Conservation (phyloP, 208 protist species). For the Crithidia fasciculata region DNA sequence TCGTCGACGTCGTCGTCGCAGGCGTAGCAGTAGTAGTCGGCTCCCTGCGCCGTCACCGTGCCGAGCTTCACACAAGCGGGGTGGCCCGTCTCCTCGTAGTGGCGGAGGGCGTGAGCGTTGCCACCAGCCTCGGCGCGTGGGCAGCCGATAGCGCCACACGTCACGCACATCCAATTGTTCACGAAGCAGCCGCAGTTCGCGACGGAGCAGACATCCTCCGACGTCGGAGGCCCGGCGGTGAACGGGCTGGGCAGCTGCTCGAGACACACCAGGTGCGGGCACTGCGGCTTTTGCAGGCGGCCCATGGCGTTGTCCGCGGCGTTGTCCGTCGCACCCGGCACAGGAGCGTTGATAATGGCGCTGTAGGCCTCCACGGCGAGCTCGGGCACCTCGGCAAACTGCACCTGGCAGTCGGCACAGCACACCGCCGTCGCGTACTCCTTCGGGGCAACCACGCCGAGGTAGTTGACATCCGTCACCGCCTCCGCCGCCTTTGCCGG, state of each 20-base stretch:
- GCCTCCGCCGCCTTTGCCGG: slow-evolving; percentile 46
- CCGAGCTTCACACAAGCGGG: slow-evolving; percentile 96
- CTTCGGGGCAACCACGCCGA: slow-evolving; percentile 67
- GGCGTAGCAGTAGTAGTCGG: slow-evolving; percentile 95
- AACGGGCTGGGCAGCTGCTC: slow-evolving; percentile 79
- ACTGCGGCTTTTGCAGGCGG: slow-evolving; percentile 55
- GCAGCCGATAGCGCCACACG: slow-evolving; percentile 93
- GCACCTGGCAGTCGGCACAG: slow-evolving; percentile 55
- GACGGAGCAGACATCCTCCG: slow-evolving; percentile 55
- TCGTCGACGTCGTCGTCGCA: slow-evolving; percentile 96
- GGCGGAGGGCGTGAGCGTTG: slow-evolving; percentile 94
- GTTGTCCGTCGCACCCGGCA: slow-evolving; percentile 62
- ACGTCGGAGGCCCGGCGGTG: slow-evolving; percentile 39
- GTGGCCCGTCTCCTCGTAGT: slow-evolving; percentile 87
- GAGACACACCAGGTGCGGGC: slow-evolving; percentile 80
- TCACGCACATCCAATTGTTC: slow-evolving; percentile 97
- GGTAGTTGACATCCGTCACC: slow-evolving; percentile 61
- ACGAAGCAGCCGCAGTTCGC: slow-evolving; percentile 79
- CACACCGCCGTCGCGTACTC: slow-evolving; percentile 74
- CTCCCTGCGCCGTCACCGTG: slow-evolving; percentile 90
- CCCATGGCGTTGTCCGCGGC: slow-evolving; percentile 18
- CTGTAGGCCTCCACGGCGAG: slow-evolving; percentile 58
- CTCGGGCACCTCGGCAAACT: slow-evolving; percentile 53
- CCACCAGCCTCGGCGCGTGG: slow-evolving; percentile 94
- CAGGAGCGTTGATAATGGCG: slow-evolving; percentile 59